These are phyloP conservation scores for Skeletonema costatum DNA, from an alignment of 108 stramenopile genomes.

Conservation along the genomic window DNA sequence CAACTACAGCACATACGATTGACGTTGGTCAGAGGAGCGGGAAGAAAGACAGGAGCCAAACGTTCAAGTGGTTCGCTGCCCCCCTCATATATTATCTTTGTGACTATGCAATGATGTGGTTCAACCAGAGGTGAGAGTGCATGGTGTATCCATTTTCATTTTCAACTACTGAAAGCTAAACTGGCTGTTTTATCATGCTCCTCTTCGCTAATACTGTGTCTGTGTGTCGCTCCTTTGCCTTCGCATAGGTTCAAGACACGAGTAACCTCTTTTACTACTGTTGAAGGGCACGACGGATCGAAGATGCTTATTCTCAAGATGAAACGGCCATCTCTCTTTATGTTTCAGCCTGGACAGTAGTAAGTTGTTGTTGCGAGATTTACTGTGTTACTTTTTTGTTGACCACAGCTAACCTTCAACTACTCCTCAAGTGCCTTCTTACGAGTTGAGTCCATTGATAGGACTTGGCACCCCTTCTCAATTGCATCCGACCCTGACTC, in stretches of 20 bases:
- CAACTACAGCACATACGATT: conserved; percentile 50
- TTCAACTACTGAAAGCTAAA: not conserved
- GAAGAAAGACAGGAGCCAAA: conserved; percentile 37
- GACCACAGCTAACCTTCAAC: not conserved
- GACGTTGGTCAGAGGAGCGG: conserved; percentile 37
- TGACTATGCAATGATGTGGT: conserved; percentile 42
- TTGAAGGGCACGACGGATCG: conserved; percentile 12
- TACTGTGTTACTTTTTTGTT: not conserved
- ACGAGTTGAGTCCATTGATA: not conserved
- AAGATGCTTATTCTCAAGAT: conserved; percentile 44
- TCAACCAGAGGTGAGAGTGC: conserved; percentile 27
- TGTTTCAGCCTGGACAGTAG: conserved; percentile 52
- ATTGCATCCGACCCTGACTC: conserved; percentile 30
- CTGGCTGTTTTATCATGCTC: not conserved
- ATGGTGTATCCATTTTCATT: not conserved
- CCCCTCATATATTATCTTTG: conserved; percentile 47
- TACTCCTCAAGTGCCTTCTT: not conserved
- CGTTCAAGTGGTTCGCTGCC: conserved; percentile 55
- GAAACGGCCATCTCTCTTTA: conserved; percentile 32
- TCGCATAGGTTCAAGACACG: conserved; percentile 14
- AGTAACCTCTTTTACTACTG: conserved; percentile 13
- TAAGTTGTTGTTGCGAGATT: not conserved
- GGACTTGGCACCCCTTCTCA: conserved; percentile 40
- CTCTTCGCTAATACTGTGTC: not conserved
- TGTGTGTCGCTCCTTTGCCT: not conserved